Conservation (phyloP, 225 moss, liverwort and hornwort species). For the Pleurozium schreberi region DNA sequence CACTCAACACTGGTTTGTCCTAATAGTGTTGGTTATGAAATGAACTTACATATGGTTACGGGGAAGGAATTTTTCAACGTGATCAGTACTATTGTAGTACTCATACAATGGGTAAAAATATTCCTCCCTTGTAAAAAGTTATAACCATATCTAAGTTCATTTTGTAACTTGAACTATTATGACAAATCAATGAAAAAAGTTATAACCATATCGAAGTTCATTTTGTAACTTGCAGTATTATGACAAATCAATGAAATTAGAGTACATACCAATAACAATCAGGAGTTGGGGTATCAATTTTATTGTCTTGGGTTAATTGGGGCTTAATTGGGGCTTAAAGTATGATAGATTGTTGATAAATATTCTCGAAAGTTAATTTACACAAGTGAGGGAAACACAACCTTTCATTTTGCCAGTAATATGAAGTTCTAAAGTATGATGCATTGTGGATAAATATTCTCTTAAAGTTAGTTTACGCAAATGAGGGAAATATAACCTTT, state of each 20-base stretch:
- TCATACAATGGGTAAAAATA: not conserved
- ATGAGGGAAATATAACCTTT: not conserved
- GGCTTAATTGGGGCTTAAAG: too few species aligned
- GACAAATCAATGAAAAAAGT: not conserved
- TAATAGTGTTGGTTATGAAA: not conserved
- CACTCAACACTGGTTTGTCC: not conserved
- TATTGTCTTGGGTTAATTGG: not conserved
- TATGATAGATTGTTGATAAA: not conserved
- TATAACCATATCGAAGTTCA: too few species aligned
- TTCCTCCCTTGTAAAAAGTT: not conserved
- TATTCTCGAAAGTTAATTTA: not conserved
- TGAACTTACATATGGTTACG: not conserved
- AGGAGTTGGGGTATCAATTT: not conserved
- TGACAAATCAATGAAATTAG: not conserved
- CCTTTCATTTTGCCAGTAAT: not conserved
- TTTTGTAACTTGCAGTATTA: too few species aligned
- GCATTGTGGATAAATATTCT: not conserved
- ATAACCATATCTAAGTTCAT: too few species aligned
- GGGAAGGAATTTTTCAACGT: not conserved
- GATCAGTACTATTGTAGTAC: not conserved
- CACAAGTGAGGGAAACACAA: fast-evolving
- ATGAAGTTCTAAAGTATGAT: not conserved
- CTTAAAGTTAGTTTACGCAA: fast-evolving
- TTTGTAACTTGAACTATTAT: too few species aligned
- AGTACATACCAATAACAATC: not conserved